Evolutionary conservation across 306 rosid species (phyloP), one percentile per base, ranked within the genome.

Genomic region (Pyrus pyrifolia): DNA sequence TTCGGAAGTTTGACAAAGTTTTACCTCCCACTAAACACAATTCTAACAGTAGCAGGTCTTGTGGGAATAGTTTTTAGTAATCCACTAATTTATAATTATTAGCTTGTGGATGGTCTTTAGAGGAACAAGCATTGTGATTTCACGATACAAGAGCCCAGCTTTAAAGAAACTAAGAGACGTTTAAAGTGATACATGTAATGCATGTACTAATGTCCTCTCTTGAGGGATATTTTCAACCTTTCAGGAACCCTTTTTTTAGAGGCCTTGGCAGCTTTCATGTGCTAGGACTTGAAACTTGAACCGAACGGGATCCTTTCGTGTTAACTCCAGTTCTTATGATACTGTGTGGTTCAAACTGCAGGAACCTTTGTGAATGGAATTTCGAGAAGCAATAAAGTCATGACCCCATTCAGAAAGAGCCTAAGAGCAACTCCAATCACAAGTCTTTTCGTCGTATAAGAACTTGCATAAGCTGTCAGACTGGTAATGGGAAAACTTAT

Each of bases 371-470:
- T 30, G 59, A 49, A 45, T 69, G 82, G 73, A 74, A 31, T 68
- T 67, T 19, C 40, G 57, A 76, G 79, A 68, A 78, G 72, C 53
- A 83, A 83, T 83, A 79, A 82, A 79, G 63, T 53, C 21, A 4
- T 15, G 49, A 14, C 7, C 81, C 19, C 64, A 57, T 59, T 60
- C 59, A 10, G 76, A 59, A 75, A 77, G 70, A 67, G 51, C 75
- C 29, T 49, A 11, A 3, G 70, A 42, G 51, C 77, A 67, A 70
- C 72, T 58, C 53, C 58, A 71, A 19, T 65, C 76, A 19, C 66
- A 17, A 45, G 22, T 52, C 13, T 21, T 66, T 51, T 71, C 31
- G 0, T 38, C 59, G 72, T 23, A 59, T 79, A 72, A 31, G 59
- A 71, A 71, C 10, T 70, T 71, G 11, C 70, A 51, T 22, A 44